Base-by-base conservation (phyloP, 768 basidiomycete species). In the Crassisporium funariophilum region DNA sequence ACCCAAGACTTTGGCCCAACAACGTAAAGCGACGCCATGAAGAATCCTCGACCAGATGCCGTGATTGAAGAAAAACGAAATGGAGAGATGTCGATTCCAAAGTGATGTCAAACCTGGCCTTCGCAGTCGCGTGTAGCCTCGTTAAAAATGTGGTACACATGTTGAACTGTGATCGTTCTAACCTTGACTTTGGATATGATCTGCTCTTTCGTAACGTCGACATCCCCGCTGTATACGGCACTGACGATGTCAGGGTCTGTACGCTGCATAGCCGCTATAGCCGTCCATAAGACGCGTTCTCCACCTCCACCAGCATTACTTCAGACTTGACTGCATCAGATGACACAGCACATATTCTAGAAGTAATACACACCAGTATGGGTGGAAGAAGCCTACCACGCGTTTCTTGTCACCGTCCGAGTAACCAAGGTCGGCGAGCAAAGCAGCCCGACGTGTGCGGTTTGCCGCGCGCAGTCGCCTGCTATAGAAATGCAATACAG, bases 221-320 rank as follows among this genome's bases (percentile, higher is more conserved):
- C 67, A 62, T 99, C 95, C 4, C 95, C 95, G 22, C 85, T 92
- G 65, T 98, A 99, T 22, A 99, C 83, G 19, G 94, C 78, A 44
- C 75, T 85, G 25, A 95, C 61, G 7, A 86, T 63, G 46, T 87
- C 71, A 3, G 77, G 77, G 47, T 88, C 77, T 13, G 77, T 73
- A 16, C 79, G 75, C 58, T 97, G 94, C 42, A 90, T 70, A 49
- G 82, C 77, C 0, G 84, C 77, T 23, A 98, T 78, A 1, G 93
- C 95, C 0, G 89, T 86, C 94, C 95, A 98, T 0, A 99, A 70
- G 1, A 99, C 97, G 1, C 94, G 82, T 66, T 98, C 95, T 1
- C 97, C 95, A 20, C 95, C 97, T 9, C 95, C 95, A 0, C 95
- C 95, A 27, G 95, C 94, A 75, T 98, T 97, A 61, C 95, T 79